Percentiles rank a stretch among this genome's conserved stretches.
Evolutionary conservation across 164 flowering plant genomes (phyloP).

Genomic region (Piper longum): DNA sequence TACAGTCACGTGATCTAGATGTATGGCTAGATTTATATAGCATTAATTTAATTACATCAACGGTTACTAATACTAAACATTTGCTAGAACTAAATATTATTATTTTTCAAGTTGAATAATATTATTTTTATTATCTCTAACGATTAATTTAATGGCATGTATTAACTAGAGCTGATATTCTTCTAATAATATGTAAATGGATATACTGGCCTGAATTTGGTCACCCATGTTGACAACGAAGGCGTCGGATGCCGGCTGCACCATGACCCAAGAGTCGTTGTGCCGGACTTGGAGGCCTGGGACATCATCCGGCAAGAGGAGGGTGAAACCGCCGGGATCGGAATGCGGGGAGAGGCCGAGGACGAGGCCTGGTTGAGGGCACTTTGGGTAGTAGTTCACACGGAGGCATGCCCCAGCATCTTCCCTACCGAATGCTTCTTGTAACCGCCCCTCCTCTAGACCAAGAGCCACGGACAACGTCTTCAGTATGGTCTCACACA

Average conservation of each 20-base stretch:
- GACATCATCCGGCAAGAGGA: constrained; percentile 55
- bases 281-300: constrained; percentile 59
- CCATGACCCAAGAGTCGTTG: constrained; percentile 45
- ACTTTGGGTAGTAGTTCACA: constrained; percentile 66
- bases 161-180: not conserved
- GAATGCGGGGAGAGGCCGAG: constrained; percentile 74
- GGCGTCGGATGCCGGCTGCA: constrained; percentile 37
- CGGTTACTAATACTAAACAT: too few relatives aligned
- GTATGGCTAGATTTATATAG: too few relatives aligned
- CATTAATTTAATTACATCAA: too few relatives aligned
- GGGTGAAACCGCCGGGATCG: constrained; percentile 73
- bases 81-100: too few relatives aligned
- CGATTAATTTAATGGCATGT: not conserved
- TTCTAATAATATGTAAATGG: not conserved
- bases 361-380: constrained; percentile 78
- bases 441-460: constrained; percentile 30
- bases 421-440: constrained; percentile 46
- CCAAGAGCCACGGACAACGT: constrained; percentile 49
- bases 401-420: constrained; percentile 51
- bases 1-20: too few relatives aligned
- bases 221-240: constrained; percentile 71
- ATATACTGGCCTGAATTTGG: constrained; percentile 46
- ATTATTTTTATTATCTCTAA: not conserved
- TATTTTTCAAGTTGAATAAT: not conserved
- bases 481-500: constrained; percentile 39